These are phyloP conservation scores for Pelargonium fulgidum DNA, from an alignment of 441 rosid species.

Conservation along the genomic window DNA sequence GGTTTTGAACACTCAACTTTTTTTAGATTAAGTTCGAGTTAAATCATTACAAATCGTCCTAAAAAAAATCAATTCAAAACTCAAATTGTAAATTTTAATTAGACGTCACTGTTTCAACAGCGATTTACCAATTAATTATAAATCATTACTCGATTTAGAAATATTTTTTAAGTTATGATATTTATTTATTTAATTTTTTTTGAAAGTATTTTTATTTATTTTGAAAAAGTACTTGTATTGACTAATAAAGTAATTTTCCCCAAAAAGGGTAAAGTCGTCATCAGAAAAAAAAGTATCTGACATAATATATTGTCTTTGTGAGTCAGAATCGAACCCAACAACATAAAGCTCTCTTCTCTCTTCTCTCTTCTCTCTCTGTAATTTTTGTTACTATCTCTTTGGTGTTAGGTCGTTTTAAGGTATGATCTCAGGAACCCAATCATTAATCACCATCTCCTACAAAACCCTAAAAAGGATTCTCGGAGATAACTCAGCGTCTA, in stretches of 20 bases:
- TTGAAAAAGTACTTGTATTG: too few relatives aligned
- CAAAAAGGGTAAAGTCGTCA: slow-evolving; percentile 2
- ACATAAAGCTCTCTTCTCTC: neutral
- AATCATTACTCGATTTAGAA: too few relatives aligned
- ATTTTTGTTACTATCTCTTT: neutral
- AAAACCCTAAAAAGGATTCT: neutral
- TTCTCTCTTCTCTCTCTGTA: neutral
- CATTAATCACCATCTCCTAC: neutral
- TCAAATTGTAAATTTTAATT: too few relatives aligned
- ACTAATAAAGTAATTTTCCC: neutral
- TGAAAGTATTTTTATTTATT: too few relatives aligned
- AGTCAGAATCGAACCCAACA: slow-evolving; percentile 5
- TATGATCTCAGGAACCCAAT: neutral
- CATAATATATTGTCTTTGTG: neutral
- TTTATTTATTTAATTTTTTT: too few relatives aligned
- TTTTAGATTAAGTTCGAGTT: too few relatives aligned
- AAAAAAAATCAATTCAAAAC: too few relatives aligned
- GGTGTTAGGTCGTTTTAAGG: slow-evolving; percentile 1
- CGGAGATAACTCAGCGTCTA: neutral
- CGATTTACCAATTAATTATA: too few relatives aligned
- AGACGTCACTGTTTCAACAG: too few relatives aligned
- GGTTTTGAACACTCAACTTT: too few relatives aligned
- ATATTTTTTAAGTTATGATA: too few relatives aligned
- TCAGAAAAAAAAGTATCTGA: neutral
- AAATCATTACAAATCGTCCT: too few relatives aligned